phyloP scores from a whole-genome alignment of 768 basidiomycete genomes.

The Serendipita sp. region DNA sequence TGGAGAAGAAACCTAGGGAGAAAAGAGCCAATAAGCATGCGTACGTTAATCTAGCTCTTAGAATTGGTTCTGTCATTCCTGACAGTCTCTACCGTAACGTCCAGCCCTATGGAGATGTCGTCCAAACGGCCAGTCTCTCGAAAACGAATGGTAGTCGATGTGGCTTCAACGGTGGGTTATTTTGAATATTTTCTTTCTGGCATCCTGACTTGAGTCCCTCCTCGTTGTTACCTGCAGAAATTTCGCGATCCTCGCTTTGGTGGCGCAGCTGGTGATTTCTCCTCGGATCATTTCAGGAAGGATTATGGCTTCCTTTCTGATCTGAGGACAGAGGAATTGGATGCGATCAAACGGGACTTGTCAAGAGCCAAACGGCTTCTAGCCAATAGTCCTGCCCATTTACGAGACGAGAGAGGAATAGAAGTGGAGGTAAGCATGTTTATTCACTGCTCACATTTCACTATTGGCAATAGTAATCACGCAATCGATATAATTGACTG shows the following conservation, averaged over 20 bases:
- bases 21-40: slow-evolving; percentile 59
- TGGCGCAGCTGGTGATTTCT: slow-evolving; percentile 50
- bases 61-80: not conserved
- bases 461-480: too few relatives aligned
- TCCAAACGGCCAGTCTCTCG: slow-evolving; percentile 76
- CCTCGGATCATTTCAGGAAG: slow-evolving; percentile 42
- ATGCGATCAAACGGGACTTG: slow-evolving; percentile 44
- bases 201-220: not conserved
- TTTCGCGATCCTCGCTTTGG: slow-evolving; percentile 79
- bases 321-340: slow-evolving; percentile 47
- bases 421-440: slow-evolving; percentile 31
- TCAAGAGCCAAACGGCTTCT: slow-evolving; percentile 52
- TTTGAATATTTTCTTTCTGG: not conserved
- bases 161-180: slow-evolving; percentile 39
- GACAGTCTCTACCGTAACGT: slow-evolving; percentile 2
- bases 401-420: slow-evolving; percentile 40
- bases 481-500: not conserved
- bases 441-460: not conserved
- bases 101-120: slow-evolving; percentile 63
- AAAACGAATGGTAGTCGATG: slow-evolving; percentile 50
- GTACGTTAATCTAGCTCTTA: slow-evolving; percentile 30
- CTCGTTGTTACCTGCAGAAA: slow-evolving; percentile 28
- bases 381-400: slow-evolving; percentile 40
- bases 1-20: slow-evolving; percentile 14
- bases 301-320: slow-evolving; percentile 63